phyloP scores from a whole-genome alignment of 345 rosid species.

The Hibiscus mutabilis region DNA sequence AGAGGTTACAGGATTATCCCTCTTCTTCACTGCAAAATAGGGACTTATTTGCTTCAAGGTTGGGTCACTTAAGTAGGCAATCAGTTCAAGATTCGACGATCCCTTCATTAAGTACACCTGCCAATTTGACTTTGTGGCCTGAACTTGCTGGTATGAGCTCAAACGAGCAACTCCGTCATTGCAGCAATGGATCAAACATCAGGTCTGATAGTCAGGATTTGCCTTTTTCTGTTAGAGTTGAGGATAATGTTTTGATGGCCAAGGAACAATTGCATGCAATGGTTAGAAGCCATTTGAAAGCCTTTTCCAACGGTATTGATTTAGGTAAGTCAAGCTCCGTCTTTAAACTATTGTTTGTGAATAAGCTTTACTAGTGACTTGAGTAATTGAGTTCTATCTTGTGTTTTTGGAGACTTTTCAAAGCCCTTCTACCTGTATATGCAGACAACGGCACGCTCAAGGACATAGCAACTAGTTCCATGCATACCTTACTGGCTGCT shows the following conservation, averaged over 20 bases:
- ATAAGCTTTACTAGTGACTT: background rate
- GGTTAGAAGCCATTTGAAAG: slow-evolving; percentile 64
- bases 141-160: slow-evolving; percentile 33
- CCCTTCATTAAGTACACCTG: slow-evolving; percentile 23
- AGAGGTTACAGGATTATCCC: slow-evolving; percentile 32
- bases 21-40: slow-evolving; percentile 31
- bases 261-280: slow-evolving; percentile 68
- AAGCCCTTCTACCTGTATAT: background rate
- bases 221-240: slow-evolving; percentile 28
- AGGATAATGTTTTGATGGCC: slow-evolving; percentile 29
- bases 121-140: slow-evolving; percentile 45
- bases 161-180: slow-evolving; percentile 32
- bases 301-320: slow-evolving; percentile 47
- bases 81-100: slow-evolving; percentile 25
- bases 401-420: slow-evolving; percentile 10
- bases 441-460: slow-evolving; percentile 53
- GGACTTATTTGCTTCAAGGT: slow-evolving; percentile 31
- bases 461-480: slow-evolving; percentile 66
- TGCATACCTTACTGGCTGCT: slow-evolving; percentile 71
- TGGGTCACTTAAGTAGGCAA: slow-evolving; percentile 40
- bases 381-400: background rate
- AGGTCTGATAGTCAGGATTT: slow-evolving; percentile 25
- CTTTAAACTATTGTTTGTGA: background rate
- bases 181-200: slow-evolving; percentile 37
- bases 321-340: slow-evolving; percentile 45